Evolutionary conservation across 2,329 filamentous ascomycete genomes (phyloP).

Genomic region (Paecilomyces variotii): DNA sequence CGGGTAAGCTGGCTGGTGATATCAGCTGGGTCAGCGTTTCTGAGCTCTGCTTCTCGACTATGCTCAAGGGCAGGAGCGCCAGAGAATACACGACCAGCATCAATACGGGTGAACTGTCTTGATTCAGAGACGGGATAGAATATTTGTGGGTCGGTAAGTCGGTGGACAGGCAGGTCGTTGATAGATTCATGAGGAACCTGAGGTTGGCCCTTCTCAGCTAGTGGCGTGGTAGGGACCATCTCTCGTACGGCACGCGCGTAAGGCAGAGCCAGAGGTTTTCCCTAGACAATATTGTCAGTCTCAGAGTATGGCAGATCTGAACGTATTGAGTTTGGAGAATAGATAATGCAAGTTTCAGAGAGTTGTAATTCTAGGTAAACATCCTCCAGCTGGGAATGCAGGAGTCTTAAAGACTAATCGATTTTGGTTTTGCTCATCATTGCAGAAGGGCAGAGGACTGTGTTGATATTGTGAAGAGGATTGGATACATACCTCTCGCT

Average conservation of each 20-base stretch:
- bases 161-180: slow-evolving; percentile 56
- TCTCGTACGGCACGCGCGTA: slow-evolving; percentile 67
- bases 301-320: slow-evolving; percentile 6
- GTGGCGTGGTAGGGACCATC: slow-evolving; percentile 69
- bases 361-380: slow-evolving; percentile 55
- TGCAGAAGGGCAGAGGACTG: slow-evolving; percentile 6
- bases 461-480: slow-evolving; percentile 2
- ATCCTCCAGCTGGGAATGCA: slow-evolving; percentile 41
- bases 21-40: slow-evolving; percentile 24
- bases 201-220: slow-evolving; percentile 28
- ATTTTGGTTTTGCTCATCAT: slow-evolving; percentile 67
- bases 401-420: slow-evolving; percentile 99
- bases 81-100: slow-evolving; percentile 55
- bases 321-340: background rate
- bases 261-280: slow-evolving; percentile 64
- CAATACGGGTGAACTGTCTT: slow-evolving; percentile 56
- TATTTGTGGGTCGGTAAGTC: slow-evolving; percentile 46
- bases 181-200: slow-evolving; percentile 50
- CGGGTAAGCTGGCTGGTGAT: slow-evolving; percentile 20
- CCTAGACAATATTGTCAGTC: slow-evolving; percentile 42
- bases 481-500: slow-evolving; percentile 57
- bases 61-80: slow-evolving; percentile 32
- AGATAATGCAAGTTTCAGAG: slow-evolving; percentile 49
- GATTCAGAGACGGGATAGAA: slow-evolving; percentile 59
- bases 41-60: slow-evolving; percentile 12